Base-by-base conservation (phyloP, 176 grass and related monocot species). In the Secale cereale region DNA sequence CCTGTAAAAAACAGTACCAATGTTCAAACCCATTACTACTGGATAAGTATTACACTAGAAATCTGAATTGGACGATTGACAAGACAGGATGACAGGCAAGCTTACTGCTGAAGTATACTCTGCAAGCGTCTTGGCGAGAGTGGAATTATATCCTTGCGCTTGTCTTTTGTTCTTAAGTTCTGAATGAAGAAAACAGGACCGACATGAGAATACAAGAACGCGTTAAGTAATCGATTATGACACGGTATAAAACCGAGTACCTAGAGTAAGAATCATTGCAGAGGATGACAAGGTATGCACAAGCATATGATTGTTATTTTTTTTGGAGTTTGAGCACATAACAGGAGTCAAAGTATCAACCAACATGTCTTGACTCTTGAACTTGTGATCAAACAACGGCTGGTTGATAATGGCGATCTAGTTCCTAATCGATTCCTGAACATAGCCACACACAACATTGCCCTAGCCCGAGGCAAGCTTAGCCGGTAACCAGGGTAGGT, bases 21-120 rank as follows among this genome's bases (percentile, higher is more conserved):
- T 57, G 29, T 67, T 79, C n/a, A 78, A 65, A 6, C 57, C 14
- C n/a, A 63, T 73, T 20, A 25, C 6, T 20, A 43, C 9, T 29
- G 1, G 19, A 26, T 57, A 20, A 22, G 9, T 27, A 50, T 54
- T 56, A 64, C 33, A 54, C 3, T 11, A 65, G 30, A 84, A 50
- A 77, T 65, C 59, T 0, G 36, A 80, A 61, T 57, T 23, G 14
- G 27, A 70, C 6, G 48, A 84, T 76, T 50, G 35, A 59, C 2
- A 59, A 57, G 30, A 68, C 22, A 43, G 66, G 0, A 28, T 54
- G 66, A 28, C 22, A 45, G 48, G 52, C 30, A 86, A 64, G 78
- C 91, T 85, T 89, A 98, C 95, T 86, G 95, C 95, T 80, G 95
- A 94, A 78, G 92, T 86, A 82, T 95, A 98, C 90, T 98, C 89